These are phyloP conservation scores for Aspergillus melleus DNA, from an alignment of 2,329 filamentous ascomycete species.

Conservation along the genomic window DNA sequence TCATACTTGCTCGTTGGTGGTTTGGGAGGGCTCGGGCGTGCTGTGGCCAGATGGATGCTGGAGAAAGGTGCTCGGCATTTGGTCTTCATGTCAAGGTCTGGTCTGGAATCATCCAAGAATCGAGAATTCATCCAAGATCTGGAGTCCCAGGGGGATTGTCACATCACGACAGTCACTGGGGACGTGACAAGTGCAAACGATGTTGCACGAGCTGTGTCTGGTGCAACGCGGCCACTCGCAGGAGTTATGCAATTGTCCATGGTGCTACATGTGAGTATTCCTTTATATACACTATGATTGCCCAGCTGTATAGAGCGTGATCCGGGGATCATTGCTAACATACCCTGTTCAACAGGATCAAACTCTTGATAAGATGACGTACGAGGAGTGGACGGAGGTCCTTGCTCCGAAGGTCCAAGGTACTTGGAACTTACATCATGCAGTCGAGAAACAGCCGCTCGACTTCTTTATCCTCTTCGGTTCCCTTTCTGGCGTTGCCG, in stretches of 20 bases:
- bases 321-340: not conserved
- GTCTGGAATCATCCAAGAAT: conserved; percentile 10
- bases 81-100: conserved; percentile 34
- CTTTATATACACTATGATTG: not conserved
- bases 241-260: conserved; percentile 25
- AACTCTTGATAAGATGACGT: conserved; percentile 33
- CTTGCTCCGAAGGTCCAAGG: conserved; percentile 31
- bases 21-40: conserved; percentile 41
- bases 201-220: conserved; percentile 9
- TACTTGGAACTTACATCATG: conserved; percentile 28
- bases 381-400: conserved; percentile 28
- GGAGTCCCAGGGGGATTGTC: conserved; percentile 21
- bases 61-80: conserved; percentile 36
- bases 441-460: conserved; percentile 18
- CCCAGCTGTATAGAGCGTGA: too few relatives aligned
- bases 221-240: conserved; percentile 12
- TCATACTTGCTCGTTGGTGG: conserved; percentile 41
- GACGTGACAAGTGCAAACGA: conserved; percentile 18
- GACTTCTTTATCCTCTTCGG: conserved; percentile 47
- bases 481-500: conserved; percentile 33
- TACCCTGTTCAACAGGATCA: conserved; percentile 9
- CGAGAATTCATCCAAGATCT: conserved; percentile 24
- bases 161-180: conserved; percentile 12
- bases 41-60: conserved; percentile 37
- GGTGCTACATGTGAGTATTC: conserved; percentile 8